Conservation (phyloP, 164 flowering plant species). For the Pachysandra terminalis region DNA sequence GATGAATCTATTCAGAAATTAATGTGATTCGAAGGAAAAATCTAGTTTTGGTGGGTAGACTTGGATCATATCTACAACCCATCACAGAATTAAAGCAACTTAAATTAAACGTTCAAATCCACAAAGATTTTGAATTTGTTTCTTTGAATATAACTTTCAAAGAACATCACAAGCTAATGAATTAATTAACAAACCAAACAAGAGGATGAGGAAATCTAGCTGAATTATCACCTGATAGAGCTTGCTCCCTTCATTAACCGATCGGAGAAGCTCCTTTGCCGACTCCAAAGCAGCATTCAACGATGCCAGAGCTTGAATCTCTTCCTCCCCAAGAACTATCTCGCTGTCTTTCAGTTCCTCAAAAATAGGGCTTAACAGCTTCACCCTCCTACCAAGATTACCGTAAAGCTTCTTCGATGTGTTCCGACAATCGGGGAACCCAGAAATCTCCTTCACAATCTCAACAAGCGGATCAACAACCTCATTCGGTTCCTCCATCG, state of each 20-base stretch:
- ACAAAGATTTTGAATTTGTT: too few species aligned
- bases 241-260: conserved; percentile 64
- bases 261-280: conserved; percentile 47
- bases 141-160: too few species aligned
- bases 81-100: too few species aligned
- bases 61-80: too few species aligned
- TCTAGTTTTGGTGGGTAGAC: too few species aligned
- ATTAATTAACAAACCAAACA: not conserved
- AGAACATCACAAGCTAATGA: too few species aligned
- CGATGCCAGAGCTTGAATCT: conserved; percentile 34
- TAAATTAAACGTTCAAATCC: too few species aligned
- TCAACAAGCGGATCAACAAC: conserved; percentile 33
- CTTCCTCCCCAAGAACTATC: conserved; percentile 28
- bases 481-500: conserved; percentile 17
- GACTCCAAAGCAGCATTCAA: conserved; percentile 47
- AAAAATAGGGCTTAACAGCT: conserved; percentile 77
- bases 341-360: conserved; percentile 69
- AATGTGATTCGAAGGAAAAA: too few species aligned
- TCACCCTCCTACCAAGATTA: conserved; percentile 69
- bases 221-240: conserved; percentile 79
- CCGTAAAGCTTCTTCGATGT: conserved; percentile 51
- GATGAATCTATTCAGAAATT: too few species aligned
- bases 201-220: too few species aligned
- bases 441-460: conserved; percentile 47
- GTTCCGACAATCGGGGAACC: conserved; percentile 54